phyloP scores from a whole-genome alignment of 2,329 filamentous ascomycete species.

The Talaromyces funiculosus region DNA sequence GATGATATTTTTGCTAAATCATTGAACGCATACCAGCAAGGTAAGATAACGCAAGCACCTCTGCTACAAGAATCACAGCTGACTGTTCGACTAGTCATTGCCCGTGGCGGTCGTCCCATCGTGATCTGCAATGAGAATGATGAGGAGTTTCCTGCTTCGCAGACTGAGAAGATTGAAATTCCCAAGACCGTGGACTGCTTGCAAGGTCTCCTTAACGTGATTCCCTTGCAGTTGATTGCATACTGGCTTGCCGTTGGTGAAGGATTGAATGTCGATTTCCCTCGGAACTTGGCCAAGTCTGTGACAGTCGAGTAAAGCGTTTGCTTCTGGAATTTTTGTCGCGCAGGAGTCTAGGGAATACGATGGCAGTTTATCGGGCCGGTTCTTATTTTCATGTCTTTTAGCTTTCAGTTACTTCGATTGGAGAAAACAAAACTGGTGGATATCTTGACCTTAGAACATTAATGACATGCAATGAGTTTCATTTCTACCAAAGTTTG shows the following conservation, averaged over 20 bases:
- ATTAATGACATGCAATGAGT: conserved; percentile 11
- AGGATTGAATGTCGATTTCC: conserved; percentile 96
- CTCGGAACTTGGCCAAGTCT: conserved; percentile 96
- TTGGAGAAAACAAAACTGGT: not conserved
- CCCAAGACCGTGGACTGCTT: conserved; percentile 92
- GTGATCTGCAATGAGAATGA: conserved; percentile 95
- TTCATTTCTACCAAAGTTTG: not conserved
- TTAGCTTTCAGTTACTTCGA: not conserved
- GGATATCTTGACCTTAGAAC: conserved; percentile 3
- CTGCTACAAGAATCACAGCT: conserved; percentile 16
- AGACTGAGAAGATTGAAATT: conserved; percentile 96
- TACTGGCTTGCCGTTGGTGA: conserved; percentile 98
- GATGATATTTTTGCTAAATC: conserved; percentile 97
- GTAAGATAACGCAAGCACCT: conserved; percentile 42
- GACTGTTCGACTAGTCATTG: conserved; percentile 64
- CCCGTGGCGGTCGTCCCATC: conserved; percentile 90
- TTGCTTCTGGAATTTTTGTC: not conserved
- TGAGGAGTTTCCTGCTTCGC: conserved; percentile 77
- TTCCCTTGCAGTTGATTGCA: conserved; percentile 93
- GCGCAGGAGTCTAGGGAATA: conserved; percentile 9
- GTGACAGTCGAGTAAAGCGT: conserved; percentile 86
- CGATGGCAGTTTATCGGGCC: conserved; percentile 4
- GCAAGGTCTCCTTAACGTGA: conserved; percentile 95
- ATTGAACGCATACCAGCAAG: conserved; percentile 98
- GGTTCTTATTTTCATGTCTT: conserved; percentile 2